Base-by-base conservation (phyloP, 768 basidiomycete species). In the Trametes sanguinea region DNA sequence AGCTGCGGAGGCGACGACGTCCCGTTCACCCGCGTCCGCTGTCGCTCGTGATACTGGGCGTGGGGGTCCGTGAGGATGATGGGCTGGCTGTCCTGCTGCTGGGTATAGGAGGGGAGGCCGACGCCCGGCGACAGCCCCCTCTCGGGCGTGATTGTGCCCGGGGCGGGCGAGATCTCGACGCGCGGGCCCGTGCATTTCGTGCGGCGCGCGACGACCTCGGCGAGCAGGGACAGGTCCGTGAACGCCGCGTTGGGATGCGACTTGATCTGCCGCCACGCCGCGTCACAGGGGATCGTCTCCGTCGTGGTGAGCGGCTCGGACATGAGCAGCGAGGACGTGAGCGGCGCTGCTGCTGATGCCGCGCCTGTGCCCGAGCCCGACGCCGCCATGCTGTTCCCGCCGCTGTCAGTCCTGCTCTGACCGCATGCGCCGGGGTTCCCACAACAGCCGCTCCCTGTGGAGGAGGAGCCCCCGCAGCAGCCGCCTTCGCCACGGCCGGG, bases 181-280 rank as follows among this genome's bases (percentile, higher is more conserved):
- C 80, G 80, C 14, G 92, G 88, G 16, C 90, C 90, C 1, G 80
- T 83, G 70, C 92, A 94, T 71, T 83, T 87, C 45, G 92, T 87
- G 54, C 89, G 81, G 57, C 92, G 89, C 7, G 91, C 87, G 44
- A 95, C 93, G 44, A 96, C 94, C 54, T 93, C 92, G 2, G 94
- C 94, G 46, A 96, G 83, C 55, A 96, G 80, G 2, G 85, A 76
- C 54, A 96, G 78, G 75, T 95, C 92, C 13, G 91, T 85, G 71
- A 94, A 94, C 33, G 87, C 84, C 55, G 91, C 87, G 67, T 94
- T 95, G 2, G 94, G 94, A 74, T 96, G 94, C 10, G 86, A 84
- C 75, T 94, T 94, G 63, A 95, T 79, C 65, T 86, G 86, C 32
- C 83, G 84, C 90, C 93, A 95, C 7, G 92, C 92, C 58, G 87